Percentiles rank a stretch among this genome's conserved stretches.
phyloP scores from a whole-genome alignment of 441 rosid species.

The Pelargonium myrrhifolium region DNA sequence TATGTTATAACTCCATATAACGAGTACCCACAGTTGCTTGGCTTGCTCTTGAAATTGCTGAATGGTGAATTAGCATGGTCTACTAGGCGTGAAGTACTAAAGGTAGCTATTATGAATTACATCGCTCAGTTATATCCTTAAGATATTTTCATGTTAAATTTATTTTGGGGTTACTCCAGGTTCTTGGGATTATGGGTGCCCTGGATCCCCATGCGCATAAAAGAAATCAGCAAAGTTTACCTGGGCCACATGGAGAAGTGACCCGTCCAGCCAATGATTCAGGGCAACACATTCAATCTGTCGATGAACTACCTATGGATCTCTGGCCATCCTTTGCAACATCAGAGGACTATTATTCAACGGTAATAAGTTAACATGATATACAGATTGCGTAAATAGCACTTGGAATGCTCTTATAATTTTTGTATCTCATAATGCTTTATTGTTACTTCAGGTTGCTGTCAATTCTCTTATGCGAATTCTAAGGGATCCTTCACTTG shows the following conservation, averaged over 20 bases:
- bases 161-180: conserved; percentile 41
- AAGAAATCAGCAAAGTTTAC: conserved; percentile 71
- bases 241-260: conserved; percentile 90
- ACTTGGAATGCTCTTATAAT: conserved; percentile 12
- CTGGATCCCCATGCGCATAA: conserved; percentile 95
- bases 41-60: conserved; percentile 89
- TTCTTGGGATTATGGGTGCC: conserved; percentile 99
- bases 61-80: conserved; percentile 98
- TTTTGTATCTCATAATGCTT: conserved; percentile 20
- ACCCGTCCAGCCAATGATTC: conserved; percentile 84
- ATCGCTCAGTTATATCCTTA: conserved; percentile 12
- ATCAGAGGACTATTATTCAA: conserved; percentile 93
- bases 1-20: conserved; percentile 96
- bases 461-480: conserved; percentile 96
- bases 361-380: conserved; percentile 44
- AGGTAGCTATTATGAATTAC: conserved; percentile 46
- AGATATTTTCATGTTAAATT: conserved; percentile 21
- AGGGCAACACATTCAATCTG: conserved; percentile 79
- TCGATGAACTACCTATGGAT: conserved; percentile 89
- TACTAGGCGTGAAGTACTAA: conserved; percentile 95
- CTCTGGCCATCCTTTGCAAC: conserved; percentile 93
- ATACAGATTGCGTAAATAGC: conserved; percentile 3
- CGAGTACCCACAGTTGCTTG: conserved; percentile 86
- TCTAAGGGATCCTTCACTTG: conserved; percentile 96
- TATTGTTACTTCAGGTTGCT: conserved; percentile 61